Base-by-base conservation (phyloP, 768 basidiomycete genomes). In the Kwoniella shandongensis region DNA sequence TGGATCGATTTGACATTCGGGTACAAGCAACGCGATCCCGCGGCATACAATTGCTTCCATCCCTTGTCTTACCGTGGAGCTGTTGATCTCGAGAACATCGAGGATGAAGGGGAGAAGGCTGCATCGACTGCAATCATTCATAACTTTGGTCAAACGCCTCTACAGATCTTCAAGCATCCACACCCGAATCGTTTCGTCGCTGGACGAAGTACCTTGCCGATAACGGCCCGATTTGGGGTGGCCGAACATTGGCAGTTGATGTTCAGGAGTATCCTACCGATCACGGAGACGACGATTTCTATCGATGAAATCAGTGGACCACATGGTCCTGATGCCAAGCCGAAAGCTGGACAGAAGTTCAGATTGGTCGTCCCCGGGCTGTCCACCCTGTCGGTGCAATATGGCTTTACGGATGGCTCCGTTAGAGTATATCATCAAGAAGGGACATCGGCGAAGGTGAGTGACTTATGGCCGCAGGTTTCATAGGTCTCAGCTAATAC, bases 51-150 rank as follows among this genome's bases (percentile, higher is more conserved):
- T 65, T 88, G 86, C 6, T 96, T 90, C 79, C 92, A 96, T 75
- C 93, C 92, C 0, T 78, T 96, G 32, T 93, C 90, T 15, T 96
- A 96, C 67, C 91, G 92, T 66, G 91, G 91, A 3, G 86, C 89
- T 0, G 88, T 94, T 32, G 92, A 96, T 74, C 78, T 97, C 22
- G 93, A 96, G 72, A 76, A 82, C 3, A 94, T 97, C 52, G 83
- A 83, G 4, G 88, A 96, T 70, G 86, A 90, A 44, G 79, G 90
- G 7, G 89, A 97, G 77, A 83, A 88, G 32, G 90, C 91, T 68
- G 92, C 93, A 0, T 91, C 90, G 6, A 88, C 93, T 18, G 91
- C 91, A 1, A 94, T 93, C 54, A 93, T 96, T 46, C 91, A 94
- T 75, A 94, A 94, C 61, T 97, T 96, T 63, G 92, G 92, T 13